phyloP scores from a whole-genome alignment of 805 yeast genomes.

The Starmerella cellae region DNA sequence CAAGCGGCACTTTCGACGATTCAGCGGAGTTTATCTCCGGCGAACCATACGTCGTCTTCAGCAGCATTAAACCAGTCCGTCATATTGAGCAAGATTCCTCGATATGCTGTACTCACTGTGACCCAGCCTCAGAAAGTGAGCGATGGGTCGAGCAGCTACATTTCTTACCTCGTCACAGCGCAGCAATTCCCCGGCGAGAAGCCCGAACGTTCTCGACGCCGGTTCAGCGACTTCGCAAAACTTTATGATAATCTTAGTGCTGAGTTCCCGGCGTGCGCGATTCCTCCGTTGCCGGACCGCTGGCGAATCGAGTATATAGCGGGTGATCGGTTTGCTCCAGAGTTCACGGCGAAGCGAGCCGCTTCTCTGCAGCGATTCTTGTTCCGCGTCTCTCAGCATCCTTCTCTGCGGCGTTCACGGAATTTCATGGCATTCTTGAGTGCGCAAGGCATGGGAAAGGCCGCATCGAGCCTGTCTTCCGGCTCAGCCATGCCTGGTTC shows the following conservation, averaged over 20 bases:
- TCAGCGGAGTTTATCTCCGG: too few species aligned
- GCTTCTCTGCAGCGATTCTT: constrained; percentile 68
- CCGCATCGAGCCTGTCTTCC: too few species aligned
- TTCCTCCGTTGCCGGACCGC: constrained; percentile 92
- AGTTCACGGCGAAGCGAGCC: constrained; percentile 72
- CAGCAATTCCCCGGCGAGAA: constrained; percentile 21
- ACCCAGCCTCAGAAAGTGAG: constrained; percentile 21
- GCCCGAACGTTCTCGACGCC: constrained; percentile 44
- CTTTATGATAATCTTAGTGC: constrained; percentile 58
- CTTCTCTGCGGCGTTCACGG: constrained; percentile 53
- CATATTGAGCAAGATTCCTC: constrained; percentile 11
- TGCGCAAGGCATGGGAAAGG: background rate
- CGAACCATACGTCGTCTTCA: too few species aligned
- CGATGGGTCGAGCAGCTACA: constrained; percentile 36
- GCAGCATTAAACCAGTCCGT: constrained; percentile 3
- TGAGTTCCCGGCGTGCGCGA: constrained; percentile 72
- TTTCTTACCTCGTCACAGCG: constrained; percentile 57
- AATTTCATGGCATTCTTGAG: constrained; percentile 51
- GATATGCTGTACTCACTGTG: constrained; percentile 14
- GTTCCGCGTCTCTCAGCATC: constrained; percentile 60
- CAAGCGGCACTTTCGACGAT: too few species aligned
- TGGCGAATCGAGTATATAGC: constrained; percentile 81
- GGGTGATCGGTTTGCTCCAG: constrained; percentile 79
- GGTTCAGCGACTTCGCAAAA: constrained; percentile 78
- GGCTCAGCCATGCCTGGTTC: constrained; percentile 24